phyloP scores from a whole-genome alignment of 2,329 filamentous ascomycete species.

The Bimuria novae-zelandiae region DNA sequence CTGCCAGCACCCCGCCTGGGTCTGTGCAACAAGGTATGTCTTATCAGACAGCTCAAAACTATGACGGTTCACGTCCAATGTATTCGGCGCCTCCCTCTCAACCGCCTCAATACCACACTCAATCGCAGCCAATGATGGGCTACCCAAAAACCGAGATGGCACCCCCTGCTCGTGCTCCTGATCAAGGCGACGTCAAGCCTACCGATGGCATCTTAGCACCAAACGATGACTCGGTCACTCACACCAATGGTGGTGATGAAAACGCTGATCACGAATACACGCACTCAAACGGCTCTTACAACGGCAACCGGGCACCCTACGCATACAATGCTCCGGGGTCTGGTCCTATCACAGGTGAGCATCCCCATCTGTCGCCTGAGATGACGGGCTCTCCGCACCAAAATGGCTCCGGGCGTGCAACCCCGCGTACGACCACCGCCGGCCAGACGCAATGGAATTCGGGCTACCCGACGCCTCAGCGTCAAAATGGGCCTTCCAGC shows the following conservation, averaged over 20 bases:
- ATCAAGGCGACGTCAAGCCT: constrained; percentile 67
- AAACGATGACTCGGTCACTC: constrained; percentile 55
- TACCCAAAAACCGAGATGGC: constrained; percentile 91
- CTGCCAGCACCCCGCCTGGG: constrained; percentile 86
- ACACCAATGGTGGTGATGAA: constrained; percentile 66
- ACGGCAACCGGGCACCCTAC: constrained; percentile 73
- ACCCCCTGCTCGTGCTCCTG: constrained; percentile 70
- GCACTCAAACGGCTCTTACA: constrained; percentile 74
- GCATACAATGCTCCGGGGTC: constrained; percentile 74
- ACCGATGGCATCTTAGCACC: constrained; percentile 62
- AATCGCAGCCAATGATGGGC: constrained; percentile 66
- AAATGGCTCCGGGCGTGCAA: constrained; percentile 80
- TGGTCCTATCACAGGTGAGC: constrained; percentile 69
- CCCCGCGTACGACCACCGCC: constrained; percentile 76
- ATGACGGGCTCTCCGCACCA: constrained; percentile 85
- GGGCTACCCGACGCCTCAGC: constrained; percentile 80
- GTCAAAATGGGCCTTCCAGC: constrained; percentile 70
- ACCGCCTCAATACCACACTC: constrained; percentile 70
- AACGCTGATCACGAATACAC: constrained; percentile 83
- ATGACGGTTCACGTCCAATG: constrained; percentile 77
- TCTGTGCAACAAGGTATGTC: constrained; percentile 78
- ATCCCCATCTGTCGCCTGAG: constrained; percentile 77
- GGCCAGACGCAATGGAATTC: constrained; percentile 73
- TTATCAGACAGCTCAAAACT: constrained; percentile 73
- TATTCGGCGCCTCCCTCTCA: constrained; percentile 72